Base-by-base conservation (phyloP, 225 moss, liverwort and hornwort genomes). In the Polytrichum commune region DNA sequence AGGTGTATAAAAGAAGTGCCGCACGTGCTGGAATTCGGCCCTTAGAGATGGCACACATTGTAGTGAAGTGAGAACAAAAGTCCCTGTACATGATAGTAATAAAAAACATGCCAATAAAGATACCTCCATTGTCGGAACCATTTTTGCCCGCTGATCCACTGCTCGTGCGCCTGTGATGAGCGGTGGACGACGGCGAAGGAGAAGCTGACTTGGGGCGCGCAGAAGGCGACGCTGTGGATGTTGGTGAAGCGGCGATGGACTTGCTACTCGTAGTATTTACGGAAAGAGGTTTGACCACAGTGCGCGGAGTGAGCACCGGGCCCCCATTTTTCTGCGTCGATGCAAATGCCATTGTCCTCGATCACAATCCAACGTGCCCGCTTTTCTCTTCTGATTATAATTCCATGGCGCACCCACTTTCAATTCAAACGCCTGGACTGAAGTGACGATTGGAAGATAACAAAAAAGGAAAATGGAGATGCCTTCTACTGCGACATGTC, bases 181-280 rank as follows among this genome's bases (percentile, higher is more conserved):
- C 56, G 18, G 74, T 69, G 29, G 80, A 64, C 23, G 82, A 84
- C 10, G 86, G 82, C 19, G 89, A 89, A 18, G 89, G 89, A 10
- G 89, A 86, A 62, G 80, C 83, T 4, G 89, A 89, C 70, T 89
- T 89, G 71, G 86, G 81, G 22, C 86, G 86, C 75, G 75, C 77
- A 66, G 84, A 79, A 53, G 86, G 81, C 56, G 86, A 79, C 23
- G 76, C 76, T 18, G 77, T 76, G 28, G 68, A 35, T 38, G 78
- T 53, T 0, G 86, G 63, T 66, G 81, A 78, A 69, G 79, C 66
- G 1, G 71, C 71, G 55, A 84, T 73, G 33, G 86, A 79, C 73
- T 86, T 89, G 26, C 55, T 66, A 33, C 69, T 60, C 53, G 62
- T 23, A 8, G 62, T 63, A 16, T 27, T 63, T 27, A 63, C 27